phyloP scores from a whole-genome alignment of 371 early-diverging fungal genomes.

The Rhizopus sp. region DNA sequence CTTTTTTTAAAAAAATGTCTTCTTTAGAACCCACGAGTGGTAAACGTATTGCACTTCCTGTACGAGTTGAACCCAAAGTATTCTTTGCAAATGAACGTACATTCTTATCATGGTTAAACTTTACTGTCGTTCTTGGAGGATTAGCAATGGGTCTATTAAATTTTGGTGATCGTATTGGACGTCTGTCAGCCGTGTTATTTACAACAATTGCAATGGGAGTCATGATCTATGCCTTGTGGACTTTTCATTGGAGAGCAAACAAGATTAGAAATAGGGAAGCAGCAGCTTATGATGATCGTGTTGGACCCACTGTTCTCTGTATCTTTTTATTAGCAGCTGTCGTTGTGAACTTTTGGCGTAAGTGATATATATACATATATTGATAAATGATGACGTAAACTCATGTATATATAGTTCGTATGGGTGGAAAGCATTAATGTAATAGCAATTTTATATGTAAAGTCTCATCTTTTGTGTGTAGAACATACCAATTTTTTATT shows the following conservation, averaged over 20 bases:
- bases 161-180: conserved; percentile 65
- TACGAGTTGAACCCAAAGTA: conserved; percentile 91
- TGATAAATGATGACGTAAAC: conserved; percentile 2
- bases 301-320: conserved; percentile 78
- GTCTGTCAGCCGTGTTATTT: conserved; percentile 62
- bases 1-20: conserved; percentile 17
- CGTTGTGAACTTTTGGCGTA: conserved; percentile 79
- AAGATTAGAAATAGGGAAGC: conserved; percentile 57
- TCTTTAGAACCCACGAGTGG: conserved; percentile 19
- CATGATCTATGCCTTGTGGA: conserved; percentile 77
- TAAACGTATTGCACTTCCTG: conserved; percentile 69
- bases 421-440: conserved; percentile 23
- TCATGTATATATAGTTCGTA: conserved; percentile 20
- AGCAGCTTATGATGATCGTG: conserved; percentile 60
- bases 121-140: conserved; percentile 63
- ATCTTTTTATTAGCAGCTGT: conserved; percentile 77
- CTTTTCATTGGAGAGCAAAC: conserved; percentile 86
- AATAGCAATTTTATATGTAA: background rate
- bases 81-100: conserved; percentile 97
- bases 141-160: conserved; percentile 68
- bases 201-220: conserved; percentile 69
- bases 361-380: conserved; percentile 49
- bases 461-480: background rate
- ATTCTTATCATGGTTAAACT: conserved; percentile 77
- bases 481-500: no score